A percentile compares a stretch with the other conserved stretches of the same genome.
These are phyloP conservation scores for Stramenopiles sp. DNA, from an alignment of 352 stramenopile species.

Conservation along the genomic window DNA sequence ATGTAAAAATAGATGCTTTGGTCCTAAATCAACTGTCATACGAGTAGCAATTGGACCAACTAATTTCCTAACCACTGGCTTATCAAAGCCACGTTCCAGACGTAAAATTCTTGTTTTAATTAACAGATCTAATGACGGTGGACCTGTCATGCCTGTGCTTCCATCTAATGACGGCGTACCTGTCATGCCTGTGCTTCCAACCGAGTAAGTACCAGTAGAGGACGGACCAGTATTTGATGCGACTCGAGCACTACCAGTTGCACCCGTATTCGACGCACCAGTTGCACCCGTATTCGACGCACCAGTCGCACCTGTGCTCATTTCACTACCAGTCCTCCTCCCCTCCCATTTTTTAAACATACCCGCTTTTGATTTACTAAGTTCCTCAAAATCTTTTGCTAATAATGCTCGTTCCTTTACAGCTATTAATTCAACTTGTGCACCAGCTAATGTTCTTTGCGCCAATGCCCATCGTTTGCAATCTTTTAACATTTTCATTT, in stretches of 20 bases:
- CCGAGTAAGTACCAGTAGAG: too few relatives aligned
- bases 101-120: background rate
- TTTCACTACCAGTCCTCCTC: too few relatives aligned
- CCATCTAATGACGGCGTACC: too few relatives aligned
- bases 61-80: background rate
- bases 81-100: background rate
- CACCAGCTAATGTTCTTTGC: background rate
- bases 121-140: background rate
- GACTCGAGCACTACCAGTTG: too few relatives aligned
- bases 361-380: background rate
- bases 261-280: background rate
- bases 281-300: background rate
- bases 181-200: too few relatives aligned
- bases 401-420: background rate
- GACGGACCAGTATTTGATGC: too few relatives aligned
- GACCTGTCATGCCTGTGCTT: too few relatives aligned
- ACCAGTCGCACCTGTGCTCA: background rate
- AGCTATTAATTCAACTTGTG: background rate
- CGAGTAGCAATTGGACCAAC: background rate
- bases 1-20: background rate
- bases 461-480: background rate
- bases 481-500: background rate
- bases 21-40: background rate
- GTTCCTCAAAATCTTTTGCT: background rate
- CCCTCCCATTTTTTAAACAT: background rate